Conservation (phyloP, 805 yeast genomes). For the Lipomyces mesembrius region DNA sequence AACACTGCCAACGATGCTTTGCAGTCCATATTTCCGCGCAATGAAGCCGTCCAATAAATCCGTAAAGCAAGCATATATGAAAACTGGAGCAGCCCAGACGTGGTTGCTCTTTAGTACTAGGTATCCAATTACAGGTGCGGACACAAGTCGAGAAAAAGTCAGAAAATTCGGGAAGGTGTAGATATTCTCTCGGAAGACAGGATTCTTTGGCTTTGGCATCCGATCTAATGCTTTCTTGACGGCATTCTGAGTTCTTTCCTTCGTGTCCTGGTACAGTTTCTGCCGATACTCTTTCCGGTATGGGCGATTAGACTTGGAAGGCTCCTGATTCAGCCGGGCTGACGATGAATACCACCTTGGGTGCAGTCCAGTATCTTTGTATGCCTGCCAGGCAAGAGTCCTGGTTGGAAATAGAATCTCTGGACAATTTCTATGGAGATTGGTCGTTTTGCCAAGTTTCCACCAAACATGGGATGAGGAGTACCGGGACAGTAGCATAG, state of each 20-base stretch:
- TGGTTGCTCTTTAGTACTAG: constrained; percentile 68
- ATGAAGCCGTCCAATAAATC: constrained; percentile 91
- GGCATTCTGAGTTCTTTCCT: constrained; percentile 15
- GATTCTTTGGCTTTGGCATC: constrained; percentile 22
- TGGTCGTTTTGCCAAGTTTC: background rate
- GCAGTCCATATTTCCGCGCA: constrained; percentile 78
- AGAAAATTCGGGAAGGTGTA: constrained; percentile 86
- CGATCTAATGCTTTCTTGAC: constrained; percentile 23
- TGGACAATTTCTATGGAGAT: background rate
- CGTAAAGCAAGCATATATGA: constrained; percentile 84
- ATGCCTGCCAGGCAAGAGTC: background rate
- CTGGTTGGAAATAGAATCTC: background rate
- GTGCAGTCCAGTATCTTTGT: background rate
- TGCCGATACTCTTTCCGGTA: constrained; percentile 16
- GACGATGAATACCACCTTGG: background rate
- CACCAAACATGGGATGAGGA: background rate
- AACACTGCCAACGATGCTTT: constrained; percentile 84
- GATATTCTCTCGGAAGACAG: constrained; percentile 56
- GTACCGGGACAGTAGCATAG: background rate
- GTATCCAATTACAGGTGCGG: constrained; percentile 86
- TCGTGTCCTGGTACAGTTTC: constrained; percentile 20
- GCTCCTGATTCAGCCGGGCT: background rate
- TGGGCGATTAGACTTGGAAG: background rate
- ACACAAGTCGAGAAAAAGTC: constrained; percentile 76
- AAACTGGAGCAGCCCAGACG: constrained; percentile 68